Evolutionary conservation across 306 rosid genomes (phyloP), one percentile per base, ranked within the genome.

Genomic region (Mimosa bimucronata): DNA sequence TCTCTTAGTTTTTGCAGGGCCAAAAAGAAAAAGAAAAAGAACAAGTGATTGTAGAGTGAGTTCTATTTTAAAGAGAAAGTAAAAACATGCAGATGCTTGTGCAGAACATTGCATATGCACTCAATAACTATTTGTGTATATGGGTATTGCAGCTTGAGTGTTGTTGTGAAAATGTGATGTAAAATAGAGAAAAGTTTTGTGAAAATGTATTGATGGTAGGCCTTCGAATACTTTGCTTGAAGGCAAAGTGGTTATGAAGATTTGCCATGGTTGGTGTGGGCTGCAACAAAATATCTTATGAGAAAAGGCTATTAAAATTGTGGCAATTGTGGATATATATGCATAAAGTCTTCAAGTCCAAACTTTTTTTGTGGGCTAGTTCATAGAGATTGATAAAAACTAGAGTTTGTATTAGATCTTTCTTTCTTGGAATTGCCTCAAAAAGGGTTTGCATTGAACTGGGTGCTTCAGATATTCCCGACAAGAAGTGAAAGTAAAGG

Each of bases 51-150:
- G 25, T 25, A 26, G 25, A 48, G 18, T 15, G 25, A 58, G 31
- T 69, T 30, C 13, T 57, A 21, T 60, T 28, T 11, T 10, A 25
- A 11, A 55, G 38, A 34, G 14, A 73, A 73, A 66, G 50, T 55
- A 50, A 12, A 82, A 12, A 37, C 67, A 42, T 71, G 66, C 30
- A 44, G 40, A 45, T 38, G 2, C 23, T 67, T 72, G 73, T 55
- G 60, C n/a, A n/a, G n/a, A n/a, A n/a, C n/a, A n/a, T n/a, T n/a
- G n/a, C n/a, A n/a, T n/a, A n/a, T n/a, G n/a, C n/a, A n/a, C n/a
- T n/a, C n/a, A n/a, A n/a, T n/a, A n/a, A n/a, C n/a, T n/a, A n/a
- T n/a, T n/a, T n/a, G n/a, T n/a, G n/a, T n/a, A n/a, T n/a, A n/a
- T n/a, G n/a, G n/a, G n/a, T 18, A 18, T 50, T 74, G 44, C 6